Percentiles rank a stretch among this genome's conserved stretches.
Conservation (phyloP, 2,329 filamentous ascomycete genomes). For the Phialocephala subalpina region DNA sequence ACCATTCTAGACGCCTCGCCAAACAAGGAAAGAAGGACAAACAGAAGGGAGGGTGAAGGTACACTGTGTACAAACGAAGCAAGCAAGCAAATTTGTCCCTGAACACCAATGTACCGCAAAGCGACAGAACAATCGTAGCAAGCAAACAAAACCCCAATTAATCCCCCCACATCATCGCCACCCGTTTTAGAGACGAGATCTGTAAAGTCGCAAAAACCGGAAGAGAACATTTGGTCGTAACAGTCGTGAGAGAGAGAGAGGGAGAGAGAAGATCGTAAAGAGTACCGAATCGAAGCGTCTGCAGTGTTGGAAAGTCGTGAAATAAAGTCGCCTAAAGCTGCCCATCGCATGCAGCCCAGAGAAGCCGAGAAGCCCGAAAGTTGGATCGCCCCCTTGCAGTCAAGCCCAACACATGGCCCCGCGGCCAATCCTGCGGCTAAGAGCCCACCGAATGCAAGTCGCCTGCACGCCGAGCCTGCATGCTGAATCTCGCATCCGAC, state of each 20-base stretch:
- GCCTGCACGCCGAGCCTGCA: neutral
- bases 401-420: slow-evolving; percentile 1
- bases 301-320: neutral
- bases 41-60: no score
- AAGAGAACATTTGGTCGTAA: neutral
- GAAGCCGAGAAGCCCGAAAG: neutral
- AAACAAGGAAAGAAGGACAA: slow-evolving; percentile 3
- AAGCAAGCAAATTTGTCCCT: neutral
- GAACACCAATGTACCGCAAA: neutral
- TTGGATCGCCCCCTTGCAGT: slow-evolving; percentile 1
- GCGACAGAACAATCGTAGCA: neutral
- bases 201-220: neutral
- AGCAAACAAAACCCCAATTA: neutral
- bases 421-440: slow-evolving; percentile 4
- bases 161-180: neutral
- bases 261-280: no score
- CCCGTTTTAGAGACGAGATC: neutral
- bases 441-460: neutral
- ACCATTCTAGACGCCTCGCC: neutral
- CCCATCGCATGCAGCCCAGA: no score
- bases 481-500: slow-evolving; percentile 4
- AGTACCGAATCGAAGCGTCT: neutral
- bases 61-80: slow-evolving; percentile 1
- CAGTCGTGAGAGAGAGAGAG: neutral
- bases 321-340: neutral